Evolutionary conservation across 2,329 filamentous ascomycete species (phyloP).

Genomic region (Penicillium sp.): DNA sequence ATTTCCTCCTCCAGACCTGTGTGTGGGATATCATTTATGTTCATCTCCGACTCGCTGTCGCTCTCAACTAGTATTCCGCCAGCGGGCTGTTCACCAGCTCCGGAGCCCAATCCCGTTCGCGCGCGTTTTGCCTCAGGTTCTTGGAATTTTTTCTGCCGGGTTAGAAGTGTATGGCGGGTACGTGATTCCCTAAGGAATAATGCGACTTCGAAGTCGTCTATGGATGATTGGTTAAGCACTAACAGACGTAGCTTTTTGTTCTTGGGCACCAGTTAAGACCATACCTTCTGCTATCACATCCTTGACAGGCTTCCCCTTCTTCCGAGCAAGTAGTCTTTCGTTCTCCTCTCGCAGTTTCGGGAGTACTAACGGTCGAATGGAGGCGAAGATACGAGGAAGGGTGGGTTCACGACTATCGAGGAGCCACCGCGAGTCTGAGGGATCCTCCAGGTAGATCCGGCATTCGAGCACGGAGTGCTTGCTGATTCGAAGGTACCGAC

Average conservation of each 20-base stretch:
- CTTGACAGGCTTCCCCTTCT: constrained; percentile 81
- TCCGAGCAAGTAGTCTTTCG: constrained; percentile 64
- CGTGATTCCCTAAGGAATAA: constrained; percentile 89
- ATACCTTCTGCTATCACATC: constrained; percentile 82
- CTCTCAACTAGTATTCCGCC: constrained; percentile 62
- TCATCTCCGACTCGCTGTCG: constrained; percentile 58
- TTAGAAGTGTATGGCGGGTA: constrained; percentile 83
- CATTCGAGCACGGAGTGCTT: constrained; percentile 96
- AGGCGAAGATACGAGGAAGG: constrained; percentile 81
- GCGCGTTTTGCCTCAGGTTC: constrained; percentile 42
- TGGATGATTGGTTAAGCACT: constrained; percentile 7
- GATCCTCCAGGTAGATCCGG: constrained; percentile 93
- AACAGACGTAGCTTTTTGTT: neutral
- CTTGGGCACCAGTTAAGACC: neutral
- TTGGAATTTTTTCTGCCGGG: constrained; percentile 80
- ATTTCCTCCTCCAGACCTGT: constrained; percentile 26
- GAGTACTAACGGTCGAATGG: constrained; percentile 81
- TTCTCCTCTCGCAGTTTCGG: constrained; percentile 91
- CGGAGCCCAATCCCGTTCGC: neutral
- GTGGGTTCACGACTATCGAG: constrained; percentile 77
- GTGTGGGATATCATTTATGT: constrained; percentile 64
- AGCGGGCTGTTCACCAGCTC: constrained; percentile 28
- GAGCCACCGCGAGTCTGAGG: constrained; percentile 80
- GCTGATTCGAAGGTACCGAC: constrained; percentile 88
- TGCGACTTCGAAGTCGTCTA: constrained; percentile 94